Base-by-base conservation (phyloP, 2,329 filamentous ascomycete genomes). In the Botryotinia convoluta region DNA sequence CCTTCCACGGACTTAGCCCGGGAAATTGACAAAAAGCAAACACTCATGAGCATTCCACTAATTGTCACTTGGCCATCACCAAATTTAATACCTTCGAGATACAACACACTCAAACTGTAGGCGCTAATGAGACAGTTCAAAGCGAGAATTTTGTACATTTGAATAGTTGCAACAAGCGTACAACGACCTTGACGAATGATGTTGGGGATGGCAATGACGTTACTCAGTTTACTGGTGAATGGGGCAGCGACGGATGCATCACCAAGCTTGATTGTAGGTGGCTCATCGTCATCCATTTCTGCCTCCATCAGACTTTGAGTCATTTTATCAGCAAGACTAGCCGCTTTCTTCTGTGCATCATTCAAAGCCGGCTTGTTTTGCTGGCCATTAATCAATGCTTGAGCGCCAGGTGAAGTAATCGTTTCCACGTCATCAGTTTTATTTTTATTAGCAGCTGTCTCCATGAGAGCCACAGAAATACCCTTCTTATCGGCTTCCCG, bases 111-210 rank as follows among this genome's bases (percentile, higher is more conserved):
- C 81, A 99, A 84, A 83, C 94, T 97, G 89, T 99, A 99, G 54
- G 96, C 96, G 78, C 93, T 97, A 82, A 99, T 99, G 78, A 99
- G 87, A 82, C 96, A 99, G 86, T 99, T 99, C 74, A 99, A 86
- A 12, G 96, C 96, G 69, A 99, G 89, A 79, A 99, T 99, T 88
- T 98, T 99, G 90, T 99, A 99, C 95, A 99, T 99, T 86, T 99
- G 96, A 77, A 99, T 98, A 0, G 96, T 99, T 45, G 96, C 96
- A 72, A 99, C 96, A 32, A 99, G 90, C 12, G 96, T 99, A 86
- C 96, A 99, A 75, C 96, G 93, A 73, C 96, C 96, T 85, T 99
- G 96, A 74, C 96, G 93, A 80, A 99, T 96, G 79, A 99, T 99
- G 85, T 99, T 99, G 70, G 96, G 95, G 74, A 99, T 94, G 54